Evolutionary conservation across 257 asterid genomes (phyloP).

Genomic region (Ligustrum vulgare): DNA sequence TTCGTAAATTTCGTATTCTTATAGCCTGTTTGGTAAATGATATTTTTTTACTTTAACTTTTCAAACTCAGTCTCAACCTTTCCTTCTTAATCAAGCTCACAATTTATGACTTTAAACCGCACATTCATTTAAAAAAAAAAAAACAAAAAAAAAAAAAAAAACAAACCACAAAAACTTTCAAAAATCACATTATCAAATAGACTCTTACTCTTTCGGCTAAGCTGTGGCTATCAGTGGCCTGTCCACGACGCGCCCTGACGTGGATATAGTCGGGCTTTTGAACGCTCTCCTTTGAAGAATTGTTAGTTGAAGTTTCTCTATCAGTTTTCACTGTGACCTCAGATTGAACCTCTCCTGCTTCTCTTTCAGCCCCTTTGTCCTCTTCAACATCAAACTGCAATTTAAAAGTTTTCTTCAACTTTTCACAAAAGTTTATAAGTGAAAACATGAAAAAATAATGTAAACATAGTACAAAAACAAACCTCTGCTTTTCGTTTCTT

Average conservation of each 20-base stretch:
- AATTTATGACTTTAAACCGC: too few species aligned
- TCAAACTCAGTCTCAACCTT: too few species aligned
- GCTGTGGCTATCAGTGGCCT: constrained; percentile 89
- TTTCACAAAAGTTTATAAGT: neutral
- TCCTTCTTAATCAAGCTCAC: too few species aligned
- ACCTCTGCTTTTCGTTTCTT: constrained; percentile 70
- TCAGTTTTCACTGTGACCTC: constrained; percentile 49
- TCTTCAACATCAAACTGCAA: constrained; percentile 53
- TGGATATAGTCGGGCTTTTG: constrained; percentile 66
- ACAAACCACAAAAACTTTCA: too few species aligned
- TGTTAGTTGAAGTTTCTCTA: constrained; percentile 41
- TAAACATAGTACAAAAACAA: neutral
- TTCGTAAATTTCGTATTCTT: neutral
- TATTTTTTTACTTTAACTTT: too few species aligned
- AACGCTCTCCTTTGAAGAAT: constrained; percentile 38
- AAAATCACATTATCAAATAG: too few species aligned
- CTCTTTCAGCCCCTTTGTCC: constrained; percentile 31
- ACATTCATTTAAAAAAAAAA: too few species aligned
- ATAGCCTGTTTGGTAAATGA: too few species aligned
- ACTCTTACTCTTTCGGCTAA: constrained; percentile 85
- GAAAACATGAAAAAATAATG: too few species aligned
- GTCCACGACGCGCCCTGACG: constrained; percentile 80
- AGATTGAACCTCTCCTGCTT: constrained; percentile 51
- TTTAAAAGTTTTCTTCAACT: neutral
- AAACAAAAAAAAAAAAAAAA: too few species aligned